phyloP scores from a whole-genome alignment of 2,329 filamentous ascomycete genomes.

The Seiridium unicorne region DNA sequence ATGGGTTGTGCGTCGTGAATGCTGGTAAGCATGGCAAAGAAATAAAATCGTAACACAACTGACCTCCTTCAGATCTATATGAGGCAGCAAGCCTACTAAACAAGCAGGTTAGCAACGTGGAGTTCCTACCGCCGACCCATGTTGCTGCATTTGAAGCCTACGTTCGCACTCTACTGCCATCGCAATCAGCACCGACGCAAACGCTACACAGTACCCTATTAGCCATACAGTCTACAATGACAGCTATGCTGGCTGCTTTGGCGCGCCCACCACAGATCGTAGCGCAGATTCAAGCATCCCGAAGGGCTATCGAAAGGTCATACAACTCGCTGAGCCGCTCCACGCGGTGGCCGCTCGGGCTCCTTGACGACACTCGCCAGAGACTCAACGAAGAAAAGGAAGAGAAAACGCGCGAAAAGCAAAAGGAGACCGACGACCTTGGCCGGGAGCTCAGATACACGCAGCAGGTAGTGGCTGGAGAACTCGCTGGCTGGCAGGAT shows the following conservation, averaged over 20 bases:
- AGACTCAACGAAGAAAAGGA: constrained; percentile 81
- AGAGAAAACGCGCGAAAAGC: constrained; percentile 70
- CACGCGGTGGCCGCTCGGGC: constrained; percentile 74
- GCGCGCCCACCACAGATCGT: constrained; percentile 78
- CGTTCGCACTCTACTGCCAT: constrained; percentile 61
- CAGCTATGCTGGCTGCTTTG: constrained; percentile 76
- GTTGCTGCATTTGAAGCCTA: constrained; percentile 71
- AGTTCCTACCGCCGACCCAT: constrained; percentile 68
- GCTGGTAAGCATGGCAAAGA: constrained; percentile 45
- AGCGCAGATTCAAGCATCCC: constrained; percentile 68
- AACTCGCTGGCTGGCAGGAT: constrained; percentile 93
- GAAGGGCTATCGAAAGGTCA: constrained; percentile 75
- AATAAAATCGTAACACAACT: constrained; percentile 18
- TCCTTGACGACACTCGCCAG: constrained; percentile 85
- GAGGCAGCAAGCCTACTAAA: constrained; percentile 61
- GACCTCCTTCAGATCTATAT: constrained; percentile 57
- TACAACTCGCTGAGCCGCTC: constrained; percentile 71
- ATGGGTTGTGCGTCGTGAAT: constrained; percentile 65
- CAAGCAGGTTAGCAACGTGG: constrained; percentile 51
- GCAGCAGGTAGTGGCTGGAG: constrained; percentile 87
- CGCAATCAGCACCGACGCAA: constrained; percentile 70
- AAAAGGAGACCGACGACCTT: constrained; percentile 70
- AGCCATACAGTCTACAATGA: constrained; percentile 79
- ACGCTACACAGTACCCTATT: constrained; percentile 74
- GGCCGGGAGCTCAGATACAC: constrained; percentile 84